phyloP scores from a whole-genome alignment of 225 moss, liverwort and hornwort genomes.

The Ulota crispa region DNA sequence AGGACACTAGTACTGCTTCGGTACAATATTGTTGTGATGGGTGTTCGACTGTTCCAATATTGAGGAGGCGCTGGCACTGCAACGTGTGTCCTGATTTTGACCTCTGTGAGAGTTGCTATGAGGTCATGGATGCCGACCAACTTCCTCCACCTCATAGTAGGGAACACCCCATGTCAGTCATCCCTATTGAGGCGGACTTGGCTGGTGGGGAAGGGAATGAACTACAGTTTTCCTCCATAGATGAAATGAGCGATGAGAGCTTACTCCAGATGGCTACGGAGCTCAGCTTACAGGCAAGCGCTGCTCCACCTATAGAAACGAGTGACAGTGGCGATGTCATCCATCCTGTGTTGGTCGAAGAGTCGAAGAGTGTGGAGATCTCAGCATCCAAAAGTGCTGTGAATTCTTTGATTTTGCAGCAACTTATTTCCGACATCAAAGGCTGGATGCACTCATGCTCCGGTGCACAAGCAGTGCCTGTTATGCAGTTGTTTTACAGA shows the following conservation, averaged over 20 bases:
- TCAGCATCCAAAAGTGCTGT: conserved; percentile 98
- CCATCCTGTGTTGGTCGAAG: conserved; percentile 58
- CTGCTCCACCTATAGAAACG: conserved; percentile 57
- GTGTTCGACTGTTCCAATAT: conserved; percentile 94
- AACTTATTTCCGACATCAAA: conserved; percentile 84
- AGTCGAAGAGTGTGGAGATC: conserved; percentile 68
- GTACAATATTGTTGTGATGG: conserved; percentile 99
- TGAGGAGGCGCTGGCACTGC: conserved; percentile 98
- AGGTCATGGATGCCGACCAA: conserved; percentile 98
- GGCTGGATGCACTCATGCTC: conserved; percentile 97
- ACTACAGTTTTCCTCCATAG: conserved; percentile 91
- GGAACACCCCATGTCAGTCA: conserved; percentile 95
- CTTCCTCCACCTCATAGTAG: conserved; percentile 96
- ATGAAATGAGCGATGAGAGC: conserved; percentile 99
- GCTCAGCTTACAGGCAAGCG: conserved; percentile 89
- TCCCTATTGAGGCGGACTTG: conserved; percentile 86
- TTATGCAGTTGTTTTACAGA: conserved; percentile 98
- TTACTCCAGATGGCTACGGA: conserved; percentile 99
- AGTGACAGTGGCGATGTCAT: conserved; percentile 54
- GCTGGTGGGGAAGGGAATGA: conserved; percentile 79
- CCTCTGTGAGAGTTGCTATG: conserved; percentile 98
- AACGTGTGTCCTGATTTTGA: conserved; percentile 99
- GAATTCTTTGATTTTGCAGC: conserved; percentile 89
- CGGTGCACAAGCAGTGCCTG: conserved; percentile 94
- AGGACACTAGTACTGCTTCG: conserved; percentile 87